Evolutionary conservation across 2,329 filamentous ascomycete species (phyloP).

Genomic region (Alternaria arbusti): DNA sequence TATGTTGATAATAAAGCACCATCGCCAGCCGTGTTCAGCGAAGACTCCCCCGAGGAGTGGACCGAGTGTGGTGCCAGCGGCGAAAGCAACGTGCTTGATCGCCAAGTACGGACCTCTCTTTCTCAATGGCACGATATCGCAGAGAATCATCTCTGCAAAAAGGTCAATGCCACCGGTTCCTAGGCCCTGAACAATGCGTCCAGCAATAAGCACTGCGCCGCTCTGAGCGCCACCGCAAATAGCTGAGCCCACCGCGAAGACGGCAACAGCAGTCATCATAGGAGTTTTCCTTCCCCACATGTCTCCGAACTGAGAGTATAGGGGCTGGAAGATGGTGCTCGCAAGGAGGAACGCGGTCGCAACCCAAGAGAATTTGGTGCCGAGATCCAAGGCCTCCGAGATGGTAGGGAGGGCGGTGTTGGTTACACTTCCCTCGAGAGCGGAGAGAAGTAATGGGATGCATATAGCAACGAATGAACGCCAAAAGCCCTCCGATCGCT

Average conservation of each 20-base stretch:
- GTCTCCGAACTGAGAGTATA: slow-evolving; percentile 59
- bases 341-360: slow-evolving; percentile 38
- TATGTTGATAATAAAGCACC: slow-evolving; percentile 53
- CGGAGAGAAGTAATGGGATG: slow-evolving; percentile 26
- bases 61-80: slow-evolving; percentile 35
- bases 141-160: slow-evolving; percentile 57
- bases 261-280: slow-evolving; percentile 46
- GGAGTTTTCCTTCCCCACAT: slow-evolving; percentile 59
- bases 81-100: slow-evolving; percentile 35
- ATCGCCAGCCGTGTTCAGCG: slow-evolving; percentile 51
- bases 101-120: slow-evolving; percentile 53
- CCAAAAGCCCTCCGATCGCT: slow-evolving; percentile 35
- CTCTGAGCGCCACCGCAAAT: slow-evolving; percentile 58
- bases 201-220: slow-evolving; percentile 58
- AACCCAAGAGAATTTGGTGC: slow-evolving; percentile 34
- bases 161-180: slow-evolving; percentile 56
- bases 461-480: slow-evolving; percentile 38
- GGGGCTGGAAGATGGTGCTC: slow-evolving; percentile 55
- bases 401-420: slow-evolving; percentile 54
- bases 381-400: slow-evolving; percentile 29
- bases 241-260: slow-evolving; percentile 62
- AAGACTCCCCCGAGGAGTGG: slow-evolving; percentile 43
- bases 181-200: slow-evolving; percentile 63
- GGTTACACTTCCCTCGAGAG: slow-evolving; percentile 48
- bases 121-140: slow-evolving; percentile 57